Percentiles rank a stretch among this genome's conserved stretches.
Evolutionary conservation across 1,284 basidiomycete species (phyloP).

Genomic region (Pisolithus thermaeus): DNA sequence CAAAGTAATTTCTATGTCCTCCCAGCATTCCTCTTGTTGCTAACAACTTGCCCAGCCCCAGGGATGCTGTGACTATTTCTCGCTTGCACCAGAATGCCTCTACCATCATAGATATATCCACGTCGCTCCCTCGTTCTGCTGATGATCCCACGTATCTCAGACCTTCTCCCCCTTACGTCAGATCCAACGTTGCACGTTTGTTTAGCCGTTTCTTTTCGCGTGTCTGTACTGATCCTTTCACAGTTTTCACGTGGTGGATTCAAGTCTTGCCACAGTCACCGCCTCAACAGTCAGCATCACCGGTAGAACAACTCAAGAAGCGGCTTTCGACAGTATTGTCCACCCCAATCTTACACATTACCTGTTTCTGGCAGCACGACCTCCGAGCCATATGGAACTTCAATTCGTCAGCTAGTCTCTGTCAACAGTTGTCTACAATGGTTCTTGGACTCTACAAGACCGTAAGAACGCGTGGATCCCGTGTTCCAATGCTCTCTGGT

Average conservation of each 20-base stretch:
- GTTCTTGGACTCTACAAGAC: conserved; percentile 74
- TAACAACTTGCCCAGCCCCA: conserved; percentile 49
- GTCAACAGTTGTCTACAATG: conserved; percentile 78
- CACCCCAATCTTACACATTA: conserved; percentile 59
- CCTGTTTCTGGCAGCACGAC: conserved; percentile 95
- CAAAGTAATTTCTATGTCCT: conserved; percentile 59
- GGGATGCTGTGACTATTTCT: conserved; percentile 91
- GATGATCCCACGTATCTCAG: conserved; percentile 93
- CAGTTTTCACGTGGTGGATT: conserved; percentile 92
- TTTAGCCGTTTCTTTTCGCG: conserved; percentile 13
- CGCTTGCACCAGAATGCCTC: conserved; percentile 76
- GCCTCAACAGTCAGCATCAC: conserved; percentile 23
- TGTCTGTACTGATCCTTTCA: conserved; percentile 10
- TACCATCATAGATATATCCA: conserved; percentile 88
- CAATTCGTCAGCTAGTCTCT: conserved; percentile 49
- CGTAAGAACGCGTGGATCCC: conserved; percentile 66
- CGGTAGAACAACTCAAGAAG: conserved; percentile 33
- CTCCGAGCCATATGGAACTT: conserved; percentile 86
- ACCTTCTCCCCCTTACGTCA: conserved; percentile 91
- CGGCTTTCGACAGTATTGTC: conserved; percentile 19
- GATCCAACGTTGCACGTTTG: conserved; percentile 81
- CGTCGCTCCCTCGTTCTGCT: conserved; percentile 87
- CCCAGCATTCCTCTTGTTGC: conserved; percentile 2
- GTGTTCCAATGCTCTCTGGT: conserved; percentile 69
- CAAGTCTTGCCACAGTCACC: conserved; percentile 55